These are phyloP conservation scores for Gyrodon lividus DNA, from an alignment of 768 basidiomycete species.

Conservation along the genomic window DNA sequence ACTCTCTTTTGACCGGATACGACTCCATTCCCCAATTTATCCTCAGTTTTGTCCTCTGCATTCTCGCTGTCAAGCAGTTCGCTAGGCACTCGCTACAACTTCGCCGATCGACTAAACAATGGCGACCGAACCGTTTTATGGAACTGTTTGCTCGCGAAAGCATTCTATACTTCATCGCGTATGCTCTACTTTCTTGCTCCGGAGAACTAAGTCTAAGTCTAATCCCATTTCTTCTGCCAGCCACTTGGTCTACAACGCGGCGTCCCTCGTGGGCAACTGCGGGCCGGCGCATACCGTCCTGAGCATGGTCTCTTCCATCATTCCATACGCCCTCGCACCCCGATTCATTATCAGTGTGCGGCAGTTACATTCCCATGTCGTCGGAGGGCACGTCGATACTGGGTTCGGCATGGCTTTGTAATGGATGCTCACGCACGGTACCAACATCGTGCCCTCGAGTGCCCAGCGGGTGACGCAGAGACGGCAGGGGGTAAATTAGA, in stretches of 20 bases:
- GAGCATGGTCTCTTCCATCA: not conserved
- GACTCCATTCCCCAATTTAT: not conserved
- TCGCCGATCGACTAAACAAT: conserved; percentile 5
- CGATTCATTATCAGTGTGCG: not conserved
- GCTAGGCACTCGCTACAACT: not conserved
- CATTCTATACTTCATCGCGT: conserved; percentile 16
- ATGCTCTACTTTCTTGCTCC: not conserved
- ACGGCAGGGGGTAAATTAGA: not conserved
- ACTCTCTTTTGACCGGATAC: not conserved
- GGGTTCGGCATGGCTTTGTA: not conserved
- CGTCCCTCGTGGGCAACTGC: too few relatives aligned
- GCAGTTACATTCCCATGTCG: not conserved
- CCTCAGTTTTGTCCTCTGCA: conserved; percentile 4
- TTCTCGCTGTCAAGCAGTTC: conserved; percentile 1
- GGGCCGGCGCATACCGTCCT: not conserved
- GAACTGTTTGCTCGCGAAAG: conserved; percentile 9
- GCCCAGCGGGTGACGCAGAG: not conserved
- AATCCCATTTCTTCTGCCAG: not conserved
- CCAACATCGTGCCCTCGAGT: not conserved
- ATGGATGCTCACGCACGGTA: too few relatives aligned
- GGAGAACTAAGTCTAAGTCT: not conserved
- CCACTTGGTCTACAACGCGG: not conserved
- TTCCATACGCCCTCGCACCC: not conserved
- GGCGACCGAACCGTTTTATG: conserved; percentile 6
- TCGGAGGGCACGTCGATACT: not conserved